phyloP scores from a whole-genome alignment of 1,284 basidiomycete species.

The Meira nashicola region DNA sequence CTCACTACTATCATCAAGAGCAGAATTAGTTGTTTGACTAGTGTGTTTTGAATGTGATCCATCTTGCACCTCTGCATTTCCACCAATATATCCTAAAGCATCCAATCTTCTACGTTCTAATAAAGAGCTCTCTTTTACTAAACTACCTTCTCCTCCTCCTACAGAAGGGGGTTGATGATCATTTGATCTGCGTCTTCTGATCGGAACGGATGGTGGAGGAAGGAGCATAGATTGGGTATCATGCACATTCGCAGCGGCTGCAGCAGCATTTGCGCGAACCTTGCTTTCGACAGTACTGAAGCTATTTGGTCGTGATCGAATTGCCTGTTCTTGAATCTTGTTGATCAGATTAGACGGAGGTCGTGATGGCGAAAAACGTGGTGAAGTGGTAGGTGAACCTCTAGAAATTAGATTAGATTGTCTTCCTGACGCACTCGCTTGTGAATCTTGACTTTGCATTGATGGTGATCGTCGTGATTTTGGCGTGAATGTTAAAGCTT shows the following conservation, averaged over 20 bases:
- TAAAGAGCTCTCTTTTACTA: constrained; percentile 49
- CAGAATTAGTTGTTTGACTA: neutral
- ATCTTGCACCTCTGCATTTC: neutral
- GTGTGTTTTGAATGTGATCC: neutral
- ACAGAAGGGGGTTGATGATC: constrained; percentile 18
- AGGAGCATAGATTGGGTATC: neutral
- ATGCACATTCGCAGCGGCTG: no score
- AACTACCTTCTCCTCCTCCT: constrained; percentile 33
- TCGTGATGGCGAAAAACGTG: neutral
- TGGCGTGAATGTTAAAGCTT: constrained; percentile 44
- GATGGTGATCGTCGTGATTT: constrained; percentile 24
- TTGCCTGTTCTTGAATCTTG: neutral
- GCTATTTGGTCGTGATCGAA: neutral
- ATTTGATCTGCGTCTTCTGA: constrained; percentile 6
- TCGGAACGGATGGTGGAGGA: neutral
- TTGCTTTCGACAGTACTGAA: neutral
- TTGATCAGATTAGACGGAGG: constrained; percentile 9
- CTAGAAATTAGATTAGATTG: no score
- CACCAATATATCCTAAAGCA: constrained; percentile 21
- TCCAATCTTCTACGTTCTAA: constrained; percentile 50
- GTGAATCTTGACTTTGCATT: constrained; percentile 15
- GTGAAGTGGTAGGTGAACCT: constrained; percentile 2
- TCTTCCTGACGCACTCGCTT: constrained; percentile 6
- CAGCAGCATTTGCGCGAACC: neutral
- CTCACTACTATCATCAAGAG: constrained; percentile 8